Evolutionary conservation across 306 rosid species (phyloP).

Genomic region (Luffa aegyptiaca): DNA sequence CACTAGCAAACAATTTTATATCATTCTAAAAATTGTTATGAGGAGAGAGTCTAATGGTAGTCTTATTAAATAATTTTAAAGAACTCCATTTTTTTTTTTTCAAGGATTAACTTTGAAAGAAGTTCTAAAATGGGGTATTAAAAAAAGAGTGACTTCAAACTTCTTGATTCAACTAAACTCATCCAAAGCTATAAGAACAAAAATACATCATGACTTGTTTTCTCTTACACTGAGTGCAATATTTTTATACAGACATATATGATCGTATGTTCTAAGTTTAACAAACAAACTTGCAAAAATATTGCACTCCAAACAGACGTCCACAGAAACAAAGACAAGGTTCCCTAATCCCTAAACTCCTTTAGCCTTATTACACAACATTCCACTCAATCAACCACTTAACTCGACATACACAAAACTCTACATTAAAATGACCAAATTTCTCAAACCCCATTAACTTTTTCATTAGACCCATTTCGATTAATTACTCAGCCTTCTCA

Average conservation of each 20-base stretch:
- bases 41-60: too few relatives aligned
- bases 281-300: neutral
- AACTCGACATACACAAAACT: neutral
- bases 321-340: neutral
- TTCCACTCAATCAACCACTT: neutral
- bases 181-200: neutral
- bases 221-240: neutral
- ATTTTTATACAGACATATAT: neutral
- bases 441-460: neutral
- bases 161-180: too few relatives aligned
- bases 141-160: neutral
- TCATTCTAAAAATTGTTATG: too few relatives aligned
- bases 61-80: too few relatives aligned
- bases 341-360: neutral
- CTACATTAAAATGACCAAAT: neutral
- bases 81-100: too few relatives aligned
- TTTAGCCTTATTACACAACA: neutral
- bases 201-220: neutral
- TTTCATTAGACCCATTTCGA: neutral
- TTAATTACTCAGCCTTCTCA: conserved; percentile 23
- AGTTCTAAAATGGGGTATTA: too few relatives aligned
- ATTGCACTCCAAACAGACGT: neutral
- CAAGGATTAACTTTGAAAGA: too few relatives aligned
- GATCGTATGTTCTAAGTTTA: neutral
- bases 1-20: too few relatives aligned